These are phyloP conservation scores for Peribolospora baueri DNA, from an alignment of 768 basidiomycete species.

Conservation along the genomic window DNA sequence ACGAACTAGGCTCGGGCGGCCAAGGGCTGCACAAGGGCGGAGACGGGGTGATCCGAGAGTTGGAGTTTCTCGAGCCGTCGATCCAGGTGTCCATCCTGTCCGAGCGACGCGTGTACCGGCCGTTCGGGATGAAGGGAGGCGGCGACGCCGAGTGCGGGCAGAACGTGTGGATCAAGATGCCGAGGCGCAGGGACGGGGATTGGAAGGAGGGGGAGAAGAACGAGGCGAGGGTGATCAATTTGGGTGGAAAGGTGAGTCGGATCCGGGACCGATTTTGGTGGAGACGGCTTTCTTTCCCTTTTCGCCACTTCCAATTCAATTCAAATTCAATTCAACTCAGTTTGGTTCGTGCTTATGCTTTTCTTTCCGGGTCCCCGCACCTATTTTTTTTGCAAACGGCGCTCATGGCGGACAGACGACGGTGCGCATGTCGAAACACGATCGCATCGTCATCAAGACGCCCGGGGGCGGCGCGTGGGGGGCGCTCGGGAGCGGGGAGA, in stretches of 20 bases:
- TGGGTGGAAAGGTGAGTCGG: slow-evolving; percentile 47
- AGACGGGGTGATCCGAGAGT: slow-evolving; percentile 57
- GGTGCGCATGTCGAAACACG: slow-evolving; percentile 68
- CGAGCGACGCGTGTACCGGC: slow-evolving; percentile 58
- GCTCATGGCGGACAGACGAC: slow-evolving; percentile 21
- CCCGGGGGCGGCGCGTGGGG: slow-evolving; percentile 87
- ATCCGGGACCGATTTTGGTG: too few relatives aligned
- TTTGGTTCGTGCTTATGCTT: too few relatives aligned
- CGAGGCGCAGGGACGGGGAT: slow-evolving; percentile 28
- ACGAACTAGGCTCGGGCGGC: slow-evolving; percentile 35
- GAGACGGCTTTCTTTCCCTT: background rate
- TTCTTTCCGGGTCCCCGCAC: too few relatives aligned
- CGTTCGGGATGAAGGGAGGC: slow-evolving; percentile 68
- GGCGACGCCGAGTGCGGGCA: slow-evolving; percentile 42
- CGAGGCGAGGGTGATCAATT: slow-evolving; percentile 40
- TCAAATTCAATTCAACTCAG: too few relatives aligned
- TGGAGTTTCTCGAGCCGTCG: slow-evolving; percentile 46
- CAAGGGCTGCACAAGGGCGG: slow-evolving; percentile 51
- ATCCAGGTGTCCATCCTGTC: slow-evolving; percentile 73
- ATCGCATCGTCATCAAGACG: slow-evolving; percentile 54
- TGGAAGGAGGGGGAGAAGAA: slow-evolving; percentile 20
- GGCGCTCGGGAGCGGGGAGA: slow-evolving; percentile 5
- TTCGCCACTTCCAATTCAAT: too few relatives aligned
- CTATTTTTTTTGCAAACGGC: too few relatives aligned
- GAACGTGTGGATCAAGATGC: slow-evolving; percentile 51